Evolutionary conservation across 768 basidiomycete genomes (phyloP), one percentile per base, ranked within the genome.

Genomic region (Lentinula raphanica): DNA sequence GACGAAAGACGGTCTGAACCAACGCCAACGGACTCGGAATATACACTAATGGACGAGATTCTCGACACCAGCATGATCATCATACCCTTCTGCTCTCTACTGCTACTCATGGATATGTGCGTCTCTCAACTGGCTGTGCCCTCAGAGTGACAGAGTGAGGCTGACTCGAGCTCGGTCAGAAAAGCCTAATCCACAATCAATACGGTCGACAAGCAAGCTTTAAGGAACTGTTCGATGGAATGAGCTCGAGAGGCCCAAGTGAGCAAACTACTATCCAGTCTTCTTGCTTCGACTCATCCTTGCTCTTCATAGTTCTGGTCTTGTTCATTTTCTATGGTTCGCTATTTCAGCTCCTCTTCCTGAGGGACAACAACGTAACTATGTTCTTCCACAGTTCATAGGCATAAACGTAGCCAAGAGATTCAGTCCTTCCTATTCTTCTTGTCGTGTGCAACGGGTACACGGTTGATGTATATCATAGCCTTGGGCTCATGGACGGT

Each of bases 41-140:
- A 72, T 8, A 70, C 79, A 19, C 71, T 87, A 3, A 76, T 75
- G 6, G 87, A 88, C 60, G 90, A 92, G 72, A 76, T 92, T 38
- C 85, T 92, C 69, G 79, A 84, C 61, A 75, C 88, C 9, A 62
- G 80, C 17, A 69, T 88, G 19, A 72, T 87, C 54, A 80, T 92
- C 56, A 85, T 88, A 32, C 92, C 92, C 0, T 83, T 88, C 64
- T 83, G 83, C 2, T 92, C 86, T 66, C 72, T 92, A 50, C 75
- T 92, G 38, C 65, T 92, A 15, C 73, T 92, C 75, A 91, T 94
- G 89, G 86, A 92, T 66, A 88, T 93, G 92, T 94, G 67, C 65
- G 89, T 74, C 1, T 56, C 29, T 15, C 3, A n/a, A 11, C 8
- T 23, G n/a, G 31, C n/a, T n/a, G n/a, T n/a, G n/a, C n/a, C n/a